Evolutionary conservation across 805 yeast species (phyloP), one percentile per base, ranked within the genome.

Genomic region (Suhomyces tanzawaensis): DNA sequence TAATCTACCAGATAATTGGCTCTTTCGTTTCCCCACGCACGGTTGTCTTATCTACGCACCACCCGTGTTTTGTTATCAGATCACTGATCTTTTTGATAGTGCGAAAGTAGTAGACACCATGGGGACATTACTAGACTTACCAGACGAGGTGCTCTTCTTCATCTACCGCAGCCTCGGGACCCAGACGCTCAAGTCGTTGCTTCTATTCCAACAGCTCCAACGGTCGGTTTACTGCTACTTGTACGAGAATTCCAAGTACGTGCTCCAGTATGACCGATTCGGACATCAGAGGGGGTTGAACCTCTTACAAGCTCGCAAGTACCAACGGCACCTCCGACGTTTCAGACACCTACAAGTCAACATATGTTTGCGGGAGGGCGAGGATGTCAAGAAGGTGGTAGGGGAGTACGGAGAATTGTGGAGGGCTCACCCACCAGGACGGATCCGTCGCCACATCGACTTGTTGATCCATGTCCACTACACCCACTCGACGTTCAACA

Each of bases 101-200:
- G n/a, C n/a, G n/a, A n/a, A n/a, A n/a, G n/a, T n/a, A n/a, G n/a
- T n/a, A n/a, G n/a, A n/a, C n/a, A 34, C 9, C n/a, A 35, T 35
- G 38, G 29, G 13, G 11, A 17, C 23, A 7, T 15, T 35, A 9
- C 9, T 5, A 8, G 34, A 36, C 12, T 32, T 42, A 19, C 46
- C 46, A 9, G 42, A 38, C 24, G 46, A 42, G 12, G 33, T 42
- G 6, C 42, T 42, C 18, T 21, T 19, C 7, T 27, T 27, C 11
- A 26, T 42, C 16, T 27, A 30, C 26, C 17, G 27, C 4, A 19
- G 21, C 5, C 31, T 42, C 18, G 25, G 33, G 15, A 36, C 38
- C 14, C 22, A 14, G 12, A 33, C 38, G 8, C 25, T 36, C 33
- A 35, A 38, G 30, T 17, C 35, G 12, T 24, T 42, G 6, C 32